Conservation (phyloP, 495 filamentous ascomycete genomes). For the Podospora pseudocomata region DNA sequence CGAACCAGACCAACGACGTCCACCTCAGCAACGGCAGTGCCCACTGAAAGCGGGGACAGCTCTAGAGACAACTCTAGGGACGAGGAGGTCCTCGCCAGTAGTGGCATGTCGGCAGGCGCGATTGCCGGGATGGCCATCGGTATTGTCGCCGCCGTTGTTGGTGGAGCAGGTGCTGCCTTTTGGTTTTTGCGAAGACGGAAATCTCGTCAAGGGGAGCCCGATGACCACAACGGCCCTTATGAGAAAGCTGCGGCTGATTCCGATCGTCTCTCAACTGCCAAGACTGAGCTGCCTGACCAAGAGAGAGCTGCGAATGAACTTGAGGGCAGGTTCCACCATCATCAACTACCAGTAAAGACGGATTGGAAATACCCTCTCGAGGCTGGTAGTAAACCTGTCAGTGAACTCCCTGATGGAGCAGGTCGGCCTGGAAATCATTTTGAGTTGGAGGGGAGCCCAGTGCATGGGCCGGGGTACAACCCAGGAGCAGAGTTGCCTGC, state of each 20-base stretch:
- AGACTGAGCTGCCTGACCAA: slow-evolving; percentile 2
- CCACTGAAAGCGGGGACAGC: neutral
- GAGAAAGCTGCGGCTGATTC: neutral
- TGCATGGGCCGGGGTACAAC: neutral
- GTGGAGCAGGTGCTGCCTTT: neutral
- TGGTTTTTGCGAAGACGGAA: slow-evolving; percentile 9
- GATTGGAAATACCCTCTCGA: neutral
- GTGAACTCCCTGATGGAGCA: neutral
- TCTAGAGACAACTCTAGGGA: neutral
- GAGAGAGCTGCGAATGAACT: neutral
- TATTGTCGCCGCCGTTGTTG: neutral
- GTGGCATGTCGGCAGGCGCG: slow-evolving; percentile 6
- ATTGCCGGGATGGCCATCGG: slow-evolving; percentile 13
- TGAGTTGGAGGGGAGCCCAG: slow-evolving; percentile 6
- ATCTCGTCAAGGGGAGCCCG: neutral
- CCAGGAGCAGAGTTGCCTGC: neutral
- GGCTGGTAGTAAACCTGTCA: neutral
- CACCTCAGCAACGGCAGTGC: neutral
- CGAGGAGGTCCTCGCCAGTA: neutral
- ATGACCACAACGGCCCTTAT: neutral
- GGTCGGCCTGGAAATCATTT: neutral
- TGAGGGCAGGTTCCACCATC: neutral
- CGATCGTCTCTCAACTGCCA: neutral
- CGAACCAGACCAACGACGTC: neutral
- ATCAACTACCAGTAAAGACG: neutral